Conservation (phyloP, 495 filamentous ascomycete genomes). For the Tuber microsphaerosporum region DNA sequence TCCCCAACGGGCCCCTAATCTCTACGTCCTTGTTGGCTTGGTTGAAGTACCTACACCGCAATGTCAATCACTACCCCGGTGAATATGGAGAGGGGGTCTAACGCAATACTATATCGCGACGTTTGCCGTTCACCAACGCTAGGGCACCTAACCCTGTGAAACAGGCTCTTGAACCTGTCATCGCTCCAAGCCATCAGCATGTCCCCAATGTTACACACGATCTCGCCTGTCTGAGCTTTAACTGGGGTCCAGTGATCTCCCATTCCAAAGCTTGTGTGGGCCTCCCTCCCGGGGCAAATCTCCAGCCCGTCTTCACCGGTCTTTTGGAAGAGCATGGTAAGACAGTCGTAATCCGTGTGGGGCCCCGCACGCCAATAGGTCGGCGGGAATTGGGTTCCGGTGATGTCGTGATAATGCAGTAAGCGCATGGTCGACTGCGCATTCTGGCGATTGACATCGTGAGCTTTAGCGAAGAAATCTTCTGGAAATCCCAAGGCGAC, state of each 20-base stretch:
- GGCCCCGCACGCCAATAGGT: conserved; percentile 58
- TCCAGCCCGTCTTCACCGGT: conserved; percentile 58
- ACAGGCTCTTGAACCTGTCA: conserved; percentile 61
- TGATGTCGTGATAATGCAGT: conserved; percentile 53
- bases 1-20: conserved; percentile 56
- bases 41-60: conserved; percentile 50
- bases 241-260: conserved; percentile 59
- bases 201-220: conserved; percentile 63
- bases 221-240: conserved; percentile 52
- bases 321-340: conserved; percentile 61
- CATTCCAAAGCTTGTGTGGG: conserved; percentile 53
- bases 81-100: background rate
- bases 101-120: conserved; percentile 56
- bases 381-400: conserved; percentile 45
- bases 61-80: background rate
- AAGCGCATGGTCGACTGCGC: conserved; percentile 54
- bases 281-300: conserved; percentile 60
- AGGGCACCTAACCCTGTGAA: conserved; percentile 56
- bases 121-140: conserved; percentile 52
- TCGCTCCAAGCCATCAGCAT: conserved; percentile 64
- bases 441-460: conserved; percentile 48
- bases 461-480: conserved; percentile 53
- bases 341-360: conserved; percentile 58
- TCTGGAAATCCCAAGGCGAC: conserved; percentile 52
- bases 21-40: conserved; percentile 55